Conservation (phyloP, 2,329 filamentous ascomycete genomes). For the Cercospora nicotianae region DNA sequence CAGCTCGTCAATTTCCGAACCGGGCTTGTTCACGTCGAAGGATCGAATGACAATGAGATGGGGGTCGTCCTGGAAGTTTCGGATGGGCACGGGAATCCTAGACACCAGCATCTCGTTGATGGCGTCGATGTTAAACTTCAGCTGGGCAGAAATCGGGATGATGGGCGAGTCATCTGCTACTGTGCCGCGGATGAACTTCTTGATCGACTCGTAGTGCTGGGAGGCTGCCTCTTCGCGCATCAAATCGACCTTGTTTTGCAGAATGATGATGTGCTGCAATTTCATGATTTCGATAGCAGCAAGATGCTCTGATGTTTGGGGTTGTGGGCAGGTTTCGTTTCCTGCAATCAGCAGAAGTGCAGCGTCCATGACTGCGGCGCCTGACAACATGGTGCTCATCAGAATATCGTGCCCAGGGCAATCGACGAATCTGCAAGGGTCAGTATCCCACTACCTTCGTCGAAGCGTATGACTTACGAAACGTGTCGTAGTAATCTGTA, state of each 20-base stretch:
- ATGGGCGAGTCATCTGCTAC: constrained; percentile 93
- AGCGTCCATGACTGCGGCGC: constrained; percentile 98
- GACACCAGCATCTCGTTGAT: constrained; percentile 95
- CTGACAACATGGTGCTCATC: constrained; percentile 99
- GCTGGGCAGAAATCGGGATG: constrained; percentile 93
- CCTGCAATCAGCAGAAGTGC: constrained; percentile 93
- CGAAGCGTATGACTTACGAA: constrained; percentile 63
- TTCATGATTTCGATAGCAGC: constrained; percentile 99
- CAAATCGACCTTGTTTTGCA: constrained; percentile 99
- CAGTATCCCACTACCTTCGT: constrained; percentile 10
- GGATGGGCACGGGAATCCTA: constrained; percentile 85
- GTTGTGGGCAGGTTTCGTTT: constrained; percentile 97
- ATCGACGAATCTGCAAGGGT: constrained; percentile 72
- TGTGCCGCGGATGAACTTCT: constrained; percentile 97
- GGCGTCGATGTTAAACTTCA: constrained; percentile 99
- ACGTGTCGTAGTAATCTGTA: constrained; percentile 90
- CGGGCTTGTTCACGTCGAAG: constrained; percentile 99
- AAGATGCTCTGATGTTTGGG: constrained; percentile 97
- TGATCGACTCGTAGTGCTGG: constrained; percentile 93
- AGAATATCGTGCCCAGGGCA: constrained; percentile 99
- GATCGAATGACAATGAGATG: constrained; percentile 99
- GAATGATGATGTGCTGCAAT: constrained; percentile 97
- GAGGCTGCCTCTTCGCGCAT: constrained; percentile 95
- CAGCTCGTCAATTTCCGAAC: constrained; percentile 95
- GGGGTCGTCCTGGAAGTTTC: constrained; percentile 88